Base-by-base conservation (phyloP, 2,329 filamentous ascomycete genomes). In the Fusarium acutatum region DNA sequence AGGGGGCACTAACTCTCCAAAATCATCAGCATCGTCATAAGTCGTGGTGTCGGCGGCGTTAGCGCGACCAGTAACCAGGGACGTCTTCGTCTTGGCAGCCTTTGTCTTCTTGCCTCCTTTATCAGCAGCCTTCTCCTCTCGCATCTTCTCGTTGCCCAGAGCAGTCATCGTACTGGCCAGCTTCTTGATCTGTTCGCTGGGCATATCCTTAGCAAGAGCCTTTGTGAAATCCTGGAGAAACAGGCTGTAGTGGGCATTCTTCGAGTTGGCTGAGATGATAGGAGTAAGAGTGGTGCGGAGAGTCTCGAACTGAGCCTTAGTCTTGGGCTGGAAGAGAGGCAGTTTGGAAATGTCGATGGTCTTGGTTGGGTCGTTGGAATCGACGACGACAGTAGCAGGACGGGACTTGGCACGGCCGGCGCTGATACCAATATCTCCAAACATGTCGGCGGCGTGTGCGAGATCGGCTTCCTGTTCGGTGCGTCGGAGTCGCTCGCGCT, bases 81-180 rank as follows among this genome's bases (percentile, higher is more conserved):
- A 92, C 24, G 93, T 90, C 91, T 99, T 99, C 43, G 93, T 97
- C 91, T 98, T 98, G 71, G 94, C 93, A 9, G 95, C 95, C 89
- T 98, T 98, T 77, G 88, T 91, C 91, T 98, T 99, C 93, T 98
- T 99, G 79, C 92, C 94, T 61, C 94, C 92, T 88, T 97, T 98
- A 75, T 97, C 94, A 7, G 94, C 90, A 8, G 92, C 91, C 89
- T 98, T 98, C 89, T 99, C 96, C 83, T 98, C 95, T 87, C 95
- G 97, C 92, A 98, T 92, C 89, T 97, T 98, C 89, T 98, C 96
- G 82, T 99, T 99, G 81, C 94, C 90, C 64, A 97, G 88, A 10
- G 95, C 92, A n/a, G 95, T 97, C 79, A 99, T 84, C 10, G 90
- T 89, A 82, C 93, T 97, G 18, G 94, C 90, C 75, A 97, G 90